phyloP scores from a whole-genome alignment of 306 rosid species.

The Corylus heterophylla region DNA sequence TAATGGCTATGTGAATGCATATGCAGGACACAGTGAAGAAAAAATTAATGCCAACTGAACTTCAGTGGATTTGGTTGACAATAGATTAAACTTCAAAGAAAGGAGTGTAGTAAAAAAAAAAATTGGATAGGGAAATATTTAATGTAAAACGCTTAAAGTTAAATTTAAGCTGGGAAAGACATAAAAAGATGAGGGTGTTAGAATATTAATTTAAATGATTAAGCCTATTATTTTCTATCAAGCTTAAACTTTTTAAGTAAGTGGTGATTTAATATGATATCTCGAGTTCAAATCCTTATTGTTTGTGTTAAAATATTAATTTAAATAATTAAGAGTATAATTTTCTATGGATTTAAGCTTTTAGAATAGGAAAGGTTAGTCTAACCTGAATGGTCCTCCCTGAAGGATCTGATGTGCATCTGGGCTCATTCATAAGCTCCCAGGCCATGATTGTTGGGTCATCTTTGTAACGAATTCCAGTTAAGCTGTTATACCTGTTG shows the following conservation, averaged over 20 bases:
- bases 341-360: too few relatives aligned
- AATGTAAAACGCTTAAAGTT: background rate
- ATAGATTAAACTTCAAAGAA: background rate
- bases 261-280: too few relatives aligned
- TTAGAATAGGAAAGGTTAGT: background rate
- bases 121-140: background rate
- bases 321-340: too few relatives aligned
- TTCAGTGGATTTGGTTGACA: background rate
- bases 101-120: background rate
- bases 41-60: background rate
- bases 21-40: background rate
- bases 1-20: background rate
- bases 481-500: constrained; percentile 67
- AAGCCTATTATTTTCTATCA: too few relatives aligned
- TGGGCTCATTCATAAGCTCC: constrained; percentile 95
- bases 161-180: constrained; percentile 16
- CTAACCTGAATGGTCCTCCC: constrained; percentile 88
- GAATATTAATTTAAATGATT: too few relatives aligned
- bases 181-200: background rate
- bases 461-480: constrained; percentile 70
- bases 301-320: too few relatives aligned
- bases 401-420: constrained; percentile 90
- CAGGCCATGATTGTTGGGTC: constrained; percentile 96
- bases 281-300: too few relatives aligned
- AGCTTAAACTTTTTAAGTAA: too few relatives aligned